Base-by-base conservation (phyloP, 2,329 filamentous ascomycete species). In the Endocalyx cinctus region DNA sequence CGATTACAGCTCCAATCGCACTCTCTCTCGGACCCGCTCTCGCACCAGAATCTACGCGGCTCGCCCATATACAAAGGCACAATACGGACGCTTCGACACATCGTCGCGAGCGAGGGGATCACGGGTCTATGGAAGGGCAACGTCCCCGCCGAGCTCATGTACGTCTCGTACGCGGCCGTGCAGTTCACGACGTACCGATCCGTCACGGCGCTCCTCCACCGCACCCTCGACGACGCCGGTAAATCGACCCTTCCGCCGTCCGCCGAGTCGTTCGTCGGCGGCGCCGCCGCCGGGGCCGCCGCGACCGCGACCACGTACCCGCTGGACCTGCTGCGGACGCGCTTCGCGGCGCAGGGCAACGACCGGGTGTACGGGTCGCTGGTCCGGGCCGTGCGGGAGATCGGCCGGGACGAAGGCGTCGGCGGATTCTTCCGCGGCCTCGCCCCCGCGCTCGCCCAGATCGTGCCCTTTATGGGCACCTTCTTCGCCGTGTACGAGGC, bases 91-190 rank as follows among this genome's bases (percentile, higher is more conserved):
- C 68, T 94, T 55, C 74, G 73, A 37, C 75, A 82, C 41, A 97
- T 97, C 51, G 59, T 90, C 32, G 69, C 67, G 17, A 71, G 88
- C 52, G 92, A 98, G 59, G 92, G 92, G 26, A 56, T 97, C 46
- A 82, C 83, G 33, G 84, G 79, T 18, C 74, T 98, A 45, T 98
- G 92, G 92, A 97, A 97, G 70, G 92, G 92, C 57, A 98, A 98
- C 58, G 79, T 98, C 38, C 89, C 92, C 25, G 92, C 92, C 32
- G 92, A 97, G 70, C 66, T 92, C 43, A 80, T 98, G 66, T 98
- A 98, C 66, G 73, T 98, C 46, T 82, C 80, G 59, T 98, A 97
- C 64, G 83, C 87, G 43, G 84, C 84, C 42, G 70, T 86, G 20
- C 92, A 98, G 62, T 98, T 98, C 70, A 82, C 85, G 18, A 72